phyloP scores from a whole-genome alignment of 345 rosid species.

The Stellera chamaejasme region DNA sequence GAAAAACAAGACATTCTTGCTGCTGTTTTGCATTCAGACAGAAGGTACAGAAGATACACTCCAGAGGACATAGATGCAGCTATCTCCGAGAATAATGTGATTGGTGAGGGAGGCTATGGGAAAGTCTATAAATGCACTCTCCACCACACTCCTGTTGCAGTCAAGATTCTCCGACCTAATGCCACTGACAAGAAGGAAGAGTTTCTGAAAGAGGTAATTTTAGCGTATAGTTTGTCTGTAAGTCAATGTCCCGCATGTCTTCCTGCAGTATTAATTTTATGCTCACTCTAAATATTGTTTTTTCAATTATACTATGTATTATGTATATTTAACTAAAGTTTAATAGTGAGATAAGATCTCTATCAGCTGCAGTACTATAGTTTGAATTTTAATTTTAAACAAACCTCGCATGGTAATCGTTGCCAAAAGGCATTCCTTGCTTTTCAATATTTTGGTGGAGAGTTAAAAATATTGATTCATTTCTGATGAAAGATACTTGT shows the following conservation, averaged over 20 bases:
- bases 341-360: too few relatives aligned
- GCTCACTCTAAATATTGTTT: neutral
- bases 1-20: conserved; percentile 65
- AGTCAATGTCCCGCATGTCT: neutral
- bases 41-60: conserved; percentile 65
- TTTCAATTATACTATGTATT: too few relatives aligned
- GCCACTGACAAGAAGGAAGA: conserved; percentile 56
- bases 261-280: neutral
- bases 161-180: conserved; percentile 61
- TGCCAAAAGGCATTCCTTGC: neutral
- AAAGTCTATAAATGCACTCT: conserved; percentile 80
- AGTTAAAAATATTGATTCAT: neutral
- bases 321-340: too few relatives aligned
- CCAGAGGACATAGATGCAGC: conserved; percentile 53
- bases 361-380: too few relatives aligned
- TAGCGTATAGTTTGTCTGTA: neutral
- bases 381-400: too few relatives aligned
- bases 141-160: conserved; percentile 76
- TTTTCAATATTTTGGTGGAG: neutral
- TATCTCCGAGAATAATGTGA: conserved; percentile 50
- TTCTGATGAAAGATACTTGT: neutral
- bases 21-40: conserved; percentile 51
- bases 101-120: conserved; percentile 90
- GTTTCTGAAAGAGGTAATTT: conserved; percentile 69
- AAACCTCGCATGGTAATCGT: neutral